Base-by-base conservation (phyloP, 495 filamentous ascomycete species). In the Xylaria castorea region DNA sequence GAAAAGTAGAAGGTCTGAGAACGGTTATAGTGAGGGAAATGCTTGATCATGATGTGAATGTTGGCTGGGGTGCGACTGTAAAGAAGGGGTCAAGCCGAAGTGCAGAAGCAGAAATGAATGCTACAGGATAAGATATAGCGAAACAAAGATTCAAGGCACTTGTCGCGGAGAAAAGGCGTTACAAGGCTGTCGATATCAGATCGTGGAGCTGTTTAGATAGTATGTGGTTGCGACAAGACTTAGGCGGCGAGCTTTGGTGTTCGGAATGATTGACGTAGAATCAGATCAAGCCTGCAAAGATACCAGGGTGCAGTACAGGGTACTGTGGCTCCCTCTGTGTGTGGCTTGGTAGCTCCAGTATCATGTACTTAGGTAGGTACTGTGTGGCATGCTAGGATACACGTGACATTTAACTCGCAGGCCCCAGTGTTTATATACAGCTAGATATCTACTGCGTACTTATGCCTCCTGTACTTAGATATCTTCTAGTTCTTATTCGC, bases 1-100 rank as follows among this genome's bases (percentile, higher is more conserved):
- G 71, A 74, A 46, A 75, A 71, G 34, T 72, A 67, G 48, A 68
- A 75, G 18, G 63, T 67, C 70, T 68, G 63, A 64, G 71, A 73
- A 73, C 63, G 48, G 58, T 60, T 27, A 64, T 50, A 40, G 42
- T 38, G 66, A 64, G 61, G 27, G 63, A 63, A 65, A 68, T 75
- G 73, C 73, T 79, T 71, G 75, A 70, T 77, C 77, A 79, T 79
- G 77, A 71, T 77, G 75, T 58, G 75, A 48, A 51, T 50, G 53
- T 34, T 57, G 34, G 48, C 16, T 38, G 65, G 34, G 65, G n/a
- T 36, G 34, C 5, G 30, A 71, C 69, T 76, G 73, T 60, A 67
- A 72, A 62, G 70, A 73, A 70, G 30, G 63, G 57, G 40, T 66
- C 65, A 38, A 61, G 50, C 66, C 14, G 61, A 20, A 64, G 61